These are phyloP conservation scores for Carex scoparia DNA, from an alignment of 176 grass and related monocot species.

Conservation along the genomic window DNA sequence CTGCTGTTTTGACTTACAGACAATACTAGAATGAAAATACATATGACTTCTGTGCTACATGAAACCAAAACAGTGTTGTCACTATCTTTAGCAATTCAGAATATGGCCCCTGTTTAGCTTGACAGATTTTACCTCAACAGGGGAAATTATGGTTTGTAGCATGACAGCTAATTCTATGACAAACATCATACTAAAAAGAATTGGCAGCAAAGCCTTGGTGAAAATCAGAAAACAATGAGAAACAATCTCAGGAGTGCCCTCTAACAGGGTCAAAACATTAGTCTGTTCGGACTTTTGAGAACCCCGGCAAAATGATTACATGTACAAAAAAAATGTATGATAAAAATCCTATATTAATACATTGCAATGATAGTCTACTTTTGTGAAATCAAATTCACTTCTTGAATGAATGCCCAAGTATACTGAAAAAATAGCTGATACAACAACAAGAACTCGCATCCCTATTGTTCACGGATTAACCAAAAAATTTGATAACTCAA, in stretches of 20 bases:
- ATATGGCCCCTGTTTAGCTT: not conserved
- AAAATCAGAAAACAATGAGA: not conserved
- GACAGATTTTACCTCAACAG: not conserved
- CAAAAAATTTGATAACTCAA: slow-evolving; percentile 25
- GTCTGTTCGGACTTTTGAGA: not conserved
- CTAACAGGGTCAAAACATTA: not conserved
- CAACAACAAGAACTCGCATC: not conserved
- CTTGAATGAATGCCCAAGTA: slow-evolving; percentile 22
- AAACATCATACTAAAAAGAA: not conserved
- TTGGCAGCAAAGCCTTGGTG: not conserved
- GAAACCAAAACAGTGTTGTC: too few species aligned
- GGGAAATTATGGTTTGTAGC: not conserved
- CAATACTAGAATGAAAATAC: too few species aligned
- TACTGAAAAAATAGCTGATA: slow-evolving; percentile 9
- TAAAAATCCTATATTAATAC: slow-evolving; percentile 18
- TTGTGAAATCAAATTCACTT: slow-evolving; percentile 19
- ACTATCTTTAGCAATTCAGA: not conserved
- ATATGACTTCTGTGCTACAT: too few species aligned
- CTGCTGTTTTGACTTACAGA: too few species aligned
- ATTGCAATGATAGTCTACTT: slow-evolving; percentile 16
- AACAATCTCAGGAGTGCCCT: not conserved
- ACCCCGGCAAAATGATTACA: not conserved
- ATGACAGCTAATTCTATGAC: not conserved
- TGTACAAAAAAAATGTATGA: not conserved
- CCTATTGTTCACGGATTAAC: slow-evolving; percentile 3